These are phyloP conservation scores for Dacryopinax primogenitus DNA, from an alignment of 768 basidiomycete genomes.

Conservation along the genomic window DNA sequence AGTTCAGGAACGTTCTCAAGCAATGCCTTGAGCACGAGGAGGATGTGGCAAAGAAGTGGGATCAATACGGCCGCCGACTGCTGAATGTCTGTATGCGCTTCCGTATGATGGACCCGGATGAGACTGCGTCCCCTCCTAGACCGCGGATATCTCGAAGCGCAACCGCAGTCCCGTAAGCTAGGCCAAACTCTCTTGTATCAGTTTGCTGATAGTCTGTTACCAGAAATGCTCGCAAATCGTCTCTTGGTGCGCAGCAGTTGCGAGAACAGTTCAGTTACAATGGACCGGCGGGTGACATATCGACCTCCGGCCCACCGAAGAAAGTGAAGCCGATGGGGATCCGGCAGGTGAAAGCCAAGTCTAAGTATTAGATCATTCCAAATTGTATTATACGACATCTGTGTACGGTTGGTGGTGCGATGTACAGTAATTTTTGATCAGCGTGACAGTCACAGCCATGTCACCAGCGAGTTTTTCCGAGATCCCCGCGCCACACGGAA, in stretches of 20 bases:
- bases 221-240: neutral
- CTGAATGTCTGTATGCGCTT: slow-evolving; percentile 11
- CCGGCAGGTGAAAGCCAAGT: slow-evolving; percentile 5
- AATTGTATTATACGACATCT: neutral
- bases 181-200: neutral
- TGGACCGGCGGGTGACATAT: neutral
- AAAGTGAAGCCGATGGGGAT: slow-evolving; percentile 5
- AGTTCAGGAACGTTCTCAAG: slow-evolving; percentile 13
- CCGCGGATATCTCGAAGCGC: neutral
- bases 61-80: slow-evolving; percentile 15
- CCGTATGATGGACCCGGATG: neutral
- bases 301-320: neutral
- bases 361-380: neutral
- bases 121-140: neutral
- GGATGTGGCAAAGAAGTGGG: slow-evolving; percentile 13
- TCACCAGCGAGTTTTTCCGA: neutral
- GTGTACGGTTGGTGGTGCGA: neutral
- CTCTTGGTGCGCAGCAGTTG: neutral
- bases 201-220: neutral
- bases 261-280: slow-evolving; percentile 3
- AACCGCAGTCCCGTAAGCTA: neutral
- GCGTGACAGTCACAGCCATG: neutral
- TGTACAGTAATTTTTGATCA: neutral
- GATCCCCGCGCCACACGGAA: neutral
- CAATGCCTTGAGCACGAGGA: slow-evolving; percentile 12